These are phyloP conservation scores for Colletotrichum musae DNA, from an alignment of 2,329 filamentous ascomycete species.

Conservation along the genomic window DNA sequence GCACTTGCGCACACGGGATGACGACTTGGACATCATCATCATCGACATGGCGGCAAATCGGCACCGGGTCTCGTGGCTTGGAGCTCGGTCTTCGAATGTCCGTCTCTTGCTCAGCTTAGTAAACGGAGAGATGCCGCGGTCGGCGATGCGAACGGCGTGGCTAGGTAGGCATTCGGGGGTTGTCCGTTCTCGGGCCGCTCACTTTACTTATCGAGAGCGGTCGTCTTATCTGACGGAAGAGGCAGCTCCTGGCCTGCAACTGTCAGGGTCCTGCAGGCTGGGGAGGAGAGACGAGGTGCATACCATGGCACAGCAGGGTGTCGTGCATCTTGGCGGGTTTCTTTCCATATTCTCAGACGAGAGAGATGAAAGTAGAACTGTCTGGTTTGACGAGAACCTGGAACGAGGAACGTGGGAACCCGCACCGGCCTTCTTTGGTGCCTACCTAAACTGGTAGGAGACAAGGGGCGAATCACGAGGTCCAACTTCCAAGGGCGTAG, in stretches of 20 bases:
- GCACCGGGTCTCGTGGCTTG: slow-evolving; percentile 10
- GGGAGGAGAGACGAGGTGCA: slow-evolving; percentile 7
- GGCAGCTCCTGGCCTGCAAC: slow-evolving; percentile 18
- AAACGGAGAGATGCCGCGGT: slow-evolving; percentile 3
- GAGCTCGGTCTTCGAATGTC: slow-evolving; percentile 26
- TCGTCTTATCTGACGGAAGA: slow-evolving; percentile 34
- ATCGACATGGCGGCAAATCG: slow-evolving; percentile 10
- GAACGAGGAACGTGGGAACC: slow-evolving; percentile 12
- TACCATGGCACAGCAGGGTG: neutral
- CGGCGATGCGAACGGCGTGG: slow-evolving; percentile 8
- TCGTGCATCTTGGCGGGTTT: slow-evolving; percentile 24
- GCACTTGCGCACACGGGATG: too few relatives aligned
- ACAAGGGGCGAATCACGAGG: neutral
- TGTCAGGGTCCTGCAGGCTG: neutral
- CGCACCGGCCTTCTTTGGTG: neutral
- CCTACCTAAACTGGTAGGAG: too few relatives aligned
- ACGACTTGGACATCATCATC: too few relatives aligned
- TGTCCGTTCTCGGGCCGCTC: slow-evolving; percentile 14
- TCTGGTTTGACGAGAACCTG: slow-evolving; percentile 3
- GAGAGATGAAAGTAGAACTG: slow-evolving; percentile 20
- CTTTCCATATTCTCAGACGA: neutral
- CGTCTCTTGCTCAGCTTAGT: slow-evolving; percentile 4
- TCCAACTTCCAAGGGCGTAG: too few relatives aligned
- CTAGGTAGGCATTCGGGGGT: neutral
- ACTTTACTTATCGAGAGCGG: slow-evolving; percentile 19